Evolutionary conservation across 257 asterid genomes (phyloP), one percentile per base, ranked within the genome.

Genomic region (Nicotiana attenuata): DNA sequence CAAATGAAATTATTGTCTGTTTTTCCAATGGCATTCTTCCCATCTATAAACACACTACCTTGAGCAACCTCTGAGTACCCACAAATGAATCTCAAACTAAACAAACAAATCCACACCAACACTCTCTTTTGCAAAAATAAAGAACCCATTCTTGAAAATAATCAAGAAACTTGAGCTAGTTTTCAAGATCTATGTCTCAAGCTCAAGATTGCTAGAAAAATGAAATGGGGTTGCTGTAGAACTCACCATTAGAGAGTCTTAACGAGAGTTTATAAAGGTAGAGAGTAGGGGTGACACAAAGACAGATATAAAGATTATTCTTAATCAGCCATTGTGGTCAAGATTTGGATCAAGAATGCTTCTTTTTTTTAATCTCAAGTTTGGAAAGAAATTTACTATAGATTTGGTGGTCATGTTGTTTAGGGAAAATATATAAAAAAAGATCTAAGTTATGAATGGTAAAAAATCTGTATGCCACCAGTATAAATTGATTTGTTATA

Each of bases 1-100:
- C 98, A 94, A 29, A 94, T 86, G 82, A 91, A 93, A 86, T 91
- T 85, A 29, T 65, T 89, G 66, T 92, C 96, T 66, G 89, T 93
- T 82, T 47, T 83, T 68, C 93, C 97, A 73, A 91, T 86, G 82
- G 87, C 57, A 31, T 53, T 66, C 24, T 33, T 85, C 73, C 96
- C 96, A 82, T 92, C 85, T 22, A 94, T 61, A 19, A 45, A 78
- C 82, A 91, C 92, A 75, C 60, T 86, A 0, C 93, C 93, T 38
- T 87, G 83, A 82, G 81, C 91, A 83, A 17, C 84, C 76, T 80
- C 63, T 9, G 85, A 47, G 53, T 66, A 59, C 22, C 61, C 84
- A 82, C 41, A 80, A 81, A 41, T 52, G 38, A 81, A 81, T 73
- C 80, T 80, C n/a, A 83, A 65, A 75, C 84, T 55, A 79, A 83